phyloP scores from a whole-genome alignment of 331 rosid species.

The Telfairia occidentalis region DNA sequence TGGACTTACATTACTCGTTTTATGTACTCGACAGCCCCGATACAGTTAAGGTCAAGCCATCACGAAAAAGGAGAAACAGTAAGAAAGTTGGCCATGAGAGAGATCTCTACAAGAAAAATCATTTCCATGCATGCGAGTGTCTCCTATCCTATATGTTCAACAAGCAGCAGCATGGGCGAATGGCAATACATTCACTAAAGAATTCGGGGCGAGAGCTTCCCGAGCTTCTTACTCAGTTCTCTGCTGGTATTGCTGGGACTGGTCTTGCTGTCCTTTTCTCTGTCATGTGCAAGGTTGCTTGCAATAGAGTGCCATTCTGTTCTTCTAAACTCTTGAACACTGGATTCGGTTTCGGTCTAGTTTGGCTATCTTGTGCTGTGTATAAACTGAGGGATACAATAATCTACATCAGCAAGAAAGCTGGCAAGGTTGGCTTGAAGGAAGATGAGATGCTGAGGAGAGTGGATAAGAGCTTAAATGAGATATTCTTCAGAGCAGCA shows the following conservation, averaged over 20 bases:
- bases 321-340: slow-evolving; percentile 39
- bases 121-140: slow-evolving; percentile 65
- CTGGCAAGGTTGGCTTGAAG: slow-evolving; percentile 36
- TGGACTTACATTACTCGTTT: neutral
- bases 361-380: slow-evolving; percentile 82
- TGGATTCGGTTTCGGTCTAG: slow-evolving; percentile 57
- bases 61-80: slow-evolving; percentile 34
- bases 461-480: slow-evolving; percentile 45
- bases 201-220: slow-evolving; percentile 72
- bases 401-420: slow-evolving; percentile 35
- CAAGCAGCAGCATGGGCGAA: slow-evolving; percentile 31
- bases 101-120: slow-evolving; percentile 58
- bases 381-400: slow-evolving; percentile 48
- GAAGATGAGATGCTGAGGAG: slow-evolving; percentile 50
- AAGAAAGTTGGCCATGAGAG: slow-evolving; percentile 50
- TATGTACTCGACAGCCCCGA: slow-evolving; percentile 44
- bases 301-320: slow-evolving; percentile 45
- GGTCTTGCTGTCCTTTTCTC: slow-evolving; percentile 70
- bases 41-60: slow-evolving; percentile 48
- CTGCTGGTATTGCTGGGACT: slow-evolving; percentile 77
- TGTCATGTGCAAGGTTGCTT: slow-evolving; percentile 38
- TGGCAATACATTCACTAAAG: slow-evolving; percentile 43
- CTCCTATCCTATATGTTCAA: slow-evolving; percentile 55
- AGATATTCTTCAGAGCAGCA: slow-evolving; percentile 52
- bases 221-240: slow-evolving; percentile 59